Evolutionary conservation across 176 grass and related monocot genomes (phyloP).

Genomic region (Triticum urartu): DNA sequence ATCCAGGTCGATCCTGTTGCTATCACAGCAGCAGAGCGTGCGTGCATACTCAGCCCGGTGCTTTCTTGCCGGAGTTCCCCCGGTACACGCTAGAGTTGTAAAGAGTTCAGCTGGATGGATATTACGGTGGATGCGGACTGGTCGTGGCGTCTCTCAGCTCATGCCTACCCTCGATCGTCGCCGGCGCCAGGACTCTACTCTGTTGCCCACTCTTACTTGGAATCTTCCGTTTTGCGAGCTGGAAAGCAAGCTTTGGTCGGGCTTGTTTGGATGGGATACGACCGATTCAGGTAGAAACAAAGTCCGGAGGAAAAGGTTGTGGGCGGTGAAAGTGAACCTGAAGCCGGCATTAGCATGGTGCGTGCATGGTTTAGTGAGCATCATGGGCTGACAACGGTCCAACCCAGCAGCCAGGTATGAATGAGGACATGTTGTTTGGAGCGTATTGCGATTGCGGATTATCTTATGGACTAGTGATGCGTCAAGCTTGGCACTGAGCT

Average conservation of each 20-base stretch:
- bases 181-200: no score
- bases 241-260: neutral
- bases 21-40: neutral
- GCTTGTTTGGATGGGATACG: neutral
- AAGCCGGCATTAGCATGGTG: neutral
- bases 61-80: neutral
- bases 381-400: neutral
- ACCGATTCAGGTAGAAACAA: neutral
- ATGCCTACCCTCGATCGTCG: neutral
- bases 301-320: neutral
- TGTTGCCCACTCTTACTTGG: neutral
- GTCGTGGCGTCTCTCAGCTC: neutral
- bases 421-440: neutral
- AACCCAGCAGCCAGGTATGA: no score
- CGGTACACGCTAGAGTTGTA: neutral
- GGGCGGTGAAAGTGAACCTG: neutral
- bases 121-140: neutral
- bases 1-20: slow-evolving; percentile 19
- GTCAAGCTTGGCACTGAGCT: neutral
- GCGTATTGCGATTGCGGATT: neutral
- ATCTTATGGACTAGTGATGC: neutral
- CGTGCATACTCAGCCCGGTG: neutral
- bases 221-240: neutral
- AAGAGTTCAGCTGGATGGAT: neutral
- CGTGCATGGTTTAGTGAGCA: neutral